Percentiles rank a stretch among this genome's conserved stretches.
These are phyloP conservation scores for Effrenium voratum DNA, from an alignment of 73 alveolate genomes.

Conservation along the genomic window DNA sequence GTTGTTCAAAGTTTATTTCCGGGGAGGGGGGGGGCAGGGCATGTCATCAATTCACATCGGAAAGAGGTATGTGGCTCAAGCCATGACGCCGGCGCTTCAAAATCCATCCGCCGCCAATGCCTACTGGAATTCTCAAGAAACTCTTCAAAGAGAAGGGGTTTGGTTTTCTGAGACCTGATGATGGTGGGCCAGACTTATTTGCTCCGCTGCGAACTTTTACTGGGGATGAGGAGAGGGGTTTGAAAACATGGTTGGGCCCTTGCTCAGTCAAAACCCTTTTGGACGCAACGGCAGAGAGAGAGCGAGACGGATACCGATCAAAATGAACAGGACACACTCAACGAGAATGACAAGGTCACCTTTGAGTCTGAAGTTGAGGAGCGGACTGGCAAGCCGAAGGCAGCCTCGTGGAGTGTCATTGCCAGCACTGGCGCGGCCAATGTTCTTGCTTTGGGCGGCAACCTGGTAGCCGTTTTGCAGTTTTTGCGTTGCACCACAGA, in stretches of 20 bases:
- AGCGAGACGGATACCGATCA: too few relatives aligned
- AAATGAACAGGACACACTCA: slow-evolving; percentile 7
- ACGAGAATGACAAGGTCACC: slow-evolving; percentile 2
- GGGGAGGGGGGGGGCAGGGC: too few relatives aligned
- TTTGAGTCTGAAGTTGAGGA: background rate
- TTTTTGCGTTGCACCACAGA: background rate
- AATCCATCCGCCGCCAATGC: background rate
- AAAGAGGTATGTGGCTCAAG: too few relatives aligned
- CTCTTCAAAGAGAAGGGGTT: slow-evolving; percentile 37
- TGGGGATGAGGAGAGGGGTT: slow-evolving; percentile 43
- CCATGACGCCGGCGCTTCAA: background rate
- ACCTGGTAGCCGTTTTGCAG: background rate
- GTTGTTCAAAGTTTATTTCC: too few relatives aligned
- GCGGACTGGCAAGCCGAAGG: slow-evolving; percentile 18
- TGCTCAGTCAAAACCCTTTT: too few relatives aligned
- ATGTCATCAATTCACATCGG: too few relatives aligned
- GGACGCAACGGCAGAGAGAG: too few relatives aligned
- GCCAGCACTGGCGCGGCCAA: background rate
- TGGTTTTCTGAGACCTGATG: slow-evolving; percentile 38
- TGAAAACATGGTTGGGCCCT: too few relatives aligned
- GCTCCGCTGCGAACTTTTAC: slow-evolving; percentile 28
- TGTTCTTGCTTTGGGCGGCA: background rate
- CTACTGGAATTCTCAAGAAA: background rate
- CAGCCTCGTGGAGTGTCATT: slow-evolving; percentile 18
- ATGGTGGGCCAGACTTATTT: slow-evolving; percentile 16